Base-by-base conservation (phyloP, 345 rosid species). In the Sonneratia caseolaris region DNA sequence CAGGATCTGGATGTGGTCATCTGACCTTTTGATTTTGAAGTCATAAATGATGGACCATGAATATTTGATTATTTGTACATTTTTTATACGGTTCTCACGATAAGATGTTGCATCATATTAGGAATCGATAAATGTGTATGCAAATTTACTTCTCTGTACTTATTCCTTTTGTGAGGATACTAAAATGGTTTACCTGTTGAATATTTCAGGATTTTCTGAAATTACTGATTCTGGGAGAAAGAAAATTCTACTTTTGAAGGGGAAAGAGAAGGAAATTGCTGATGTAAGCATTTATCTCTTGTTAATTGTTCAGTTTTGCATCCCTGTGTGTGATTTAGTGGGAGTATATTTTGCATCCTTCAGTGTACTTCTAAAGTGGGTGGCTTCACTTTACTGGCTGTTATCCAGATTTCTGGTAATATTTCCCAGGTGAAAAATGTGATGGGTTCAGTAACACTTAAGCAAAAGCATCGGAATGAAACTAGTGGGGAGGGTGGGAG, bases 221-320 rank as follows among this genome's bases (percentile, higher is more conserved):
- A 75, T 72, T 73, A 37, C 74, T 32, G 83, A 80, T 69, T 70
- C 67, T 24, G 83, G 83, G 73, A 87, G 79, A 74, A 85, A 82
- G 85, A 89, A 85, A 76, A 71, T 84, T 53, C 72, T 84, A 66
- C 86, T 83, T 77, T 72, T 82, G 74, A 86, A 85, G 77, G 89
- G 90, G 70, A 85, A 88, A 77, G 87, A 82, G 73, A 84, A 72
- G 77, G 84, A 78, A 70, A 81, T 82, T 70, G 76, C 81, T 69
- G 45, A 35, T 47, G 69, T 64, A 3, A 51, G 21, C 64, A 10
- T 24, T 47, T 4, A 32, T 71, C 56, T 64, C 49, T n/a, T 64
- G 43, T 21, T 66, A 7, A 32, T 36, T 8, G 51, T 47, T 47
- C 51, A 47, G 51, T 47, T 47, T 2, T 47, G 51, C 51, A 47